A percentile compares a stretch with the other conserved stretches of the same genome.
Conservation (phyloP, 495 filamentous ascomycete species). For the Penicillium soppii region DNA sequence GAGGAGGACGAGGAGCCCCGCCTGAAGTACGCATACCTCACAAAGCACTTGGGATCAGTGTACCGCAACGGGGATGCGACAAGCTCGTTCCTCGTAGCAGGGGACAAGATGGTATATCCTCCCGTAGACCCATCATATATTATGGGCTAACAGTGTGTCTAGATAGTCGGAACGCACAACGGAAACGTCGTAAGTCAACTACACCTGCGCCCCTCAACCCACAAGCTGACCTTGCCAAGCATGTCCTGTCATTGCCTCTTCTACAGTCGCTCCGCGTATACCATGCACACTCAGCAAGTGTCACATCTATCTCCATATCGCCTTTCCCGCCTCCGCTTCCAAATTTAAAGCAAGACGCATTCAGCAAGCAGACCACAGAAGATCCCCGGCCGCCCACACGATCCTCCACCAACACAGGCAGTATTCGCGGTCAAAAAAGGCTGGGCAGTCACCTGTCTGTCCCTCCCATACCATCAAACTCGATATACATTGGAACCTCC, state of each 20-base stretch:
- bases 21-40: conserved; percentile 87
- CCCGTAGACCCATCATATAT: neutral
- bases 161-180: conserved; percentile 95
- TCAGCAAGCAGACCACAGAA: conserved; percentile 46
- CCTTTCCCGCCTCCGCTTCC: conserved; percentile 79
- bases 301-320: conserved; percentile 87
- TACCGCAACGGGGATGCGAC: conserved; percentile 96
- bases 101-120: conserved; percentile 86
- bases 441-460: conserved; percentile 42
- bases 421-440: conserved; percentile 51
- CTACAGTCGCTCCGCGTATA: conserved; percentile 80
- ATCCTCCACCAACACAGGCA: conserved; percentile 46
- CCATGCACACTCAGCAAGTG: conserved; percentile 86
- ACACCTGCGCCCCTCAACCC: neutral
- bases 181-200: conserved; percentile 79
- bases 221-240: conserved; percentile 50
- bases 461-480: conserved; percentile 73
- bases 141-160: conserved; percentile 21
- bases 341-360: conserved; percentile 51
- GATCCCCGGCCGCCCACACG: conserved; percentile 42
- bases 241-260: conserved; percentile 79
- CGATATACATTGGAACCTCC: conserved; percentile 87
- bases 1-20: conserved; percentile 95
- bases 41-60: conserved; percentile 70
- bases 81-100: conserved; percentile 82